These are phyloP conservation scores for Parastagonospora avenae DNA, from an alignment of 2,329 filamentous ascomycete genomes.

Conservation along the genomic window DNA sequence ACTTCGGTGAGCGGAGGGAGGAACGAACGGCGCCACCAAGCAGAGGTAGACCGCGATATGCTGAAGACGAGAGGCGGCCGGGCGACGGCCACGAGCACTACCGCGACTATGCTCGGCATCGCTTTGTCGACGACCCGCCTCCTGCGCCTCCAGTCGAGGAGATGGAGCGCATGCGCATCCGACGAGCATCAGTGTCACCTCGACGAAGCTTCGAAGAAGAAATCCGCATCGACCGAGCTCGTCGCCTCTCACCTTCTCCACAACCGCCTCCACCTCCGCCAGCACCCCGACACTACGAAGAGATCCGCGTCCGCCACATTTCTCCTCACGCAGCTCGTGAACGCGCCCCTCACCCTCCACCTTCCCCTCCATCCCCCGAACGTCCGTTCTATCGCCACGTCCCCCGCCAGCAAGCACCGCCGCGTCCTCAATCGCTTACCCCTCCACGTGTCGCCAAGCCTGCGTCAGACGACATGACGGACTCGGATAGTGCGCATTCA, in stretches of 20 bases:
- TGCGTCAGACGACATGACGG: constrained; percentile 28
- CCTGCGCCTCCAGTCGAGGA: constrained; percentile 17
- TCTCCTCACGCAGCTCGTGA: constrained; percentile 16
- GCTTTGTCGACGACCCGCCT: constrained; percentile 15
- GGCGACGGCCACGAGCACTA: constrained; percentile 16
- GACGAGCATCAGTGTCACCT: constrained; percentile 15
- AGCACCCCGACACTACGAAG: constrained; percentile 12
- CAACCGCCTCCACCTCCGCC: no score
- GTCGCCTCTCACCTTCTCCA: constrained; percentile 18
- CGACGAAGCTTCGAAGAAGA: constrained; percentile 20
- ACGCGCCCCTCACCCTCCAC: constrained; percentile 2
- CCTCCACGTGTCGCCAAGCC: constrained; percentile 3
- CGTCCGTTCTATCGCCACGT: constrained; percentile 17
- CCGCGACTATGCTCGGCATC: constrained; percentile 14
- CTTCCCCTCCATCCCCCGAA: constrained; percentile 7
- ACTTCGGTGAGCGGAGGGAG: constrained; percentile 25
- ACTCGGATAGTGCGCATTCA: constrained; percentile 27
- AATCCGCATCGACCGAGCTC: constrained; percentile 21
- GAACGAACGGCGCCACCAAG: constrained; percentile 1
- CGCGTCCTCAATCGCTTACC: constrained; percentile 10
- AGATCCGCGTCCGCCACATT: constrained; percentile 16
- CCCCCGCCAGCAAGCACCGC: constrained; percentile 4
- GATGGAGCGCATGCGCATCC: constrained; percentile 26
- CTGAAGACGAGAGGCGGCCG: constrained; percentile 5
- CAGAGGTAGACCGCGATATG: constrained; percentile 3